Base-by-base conservation (phyloP, 495 filamentous ascomycete genomes). In the Talaromyces liani region DNA sequence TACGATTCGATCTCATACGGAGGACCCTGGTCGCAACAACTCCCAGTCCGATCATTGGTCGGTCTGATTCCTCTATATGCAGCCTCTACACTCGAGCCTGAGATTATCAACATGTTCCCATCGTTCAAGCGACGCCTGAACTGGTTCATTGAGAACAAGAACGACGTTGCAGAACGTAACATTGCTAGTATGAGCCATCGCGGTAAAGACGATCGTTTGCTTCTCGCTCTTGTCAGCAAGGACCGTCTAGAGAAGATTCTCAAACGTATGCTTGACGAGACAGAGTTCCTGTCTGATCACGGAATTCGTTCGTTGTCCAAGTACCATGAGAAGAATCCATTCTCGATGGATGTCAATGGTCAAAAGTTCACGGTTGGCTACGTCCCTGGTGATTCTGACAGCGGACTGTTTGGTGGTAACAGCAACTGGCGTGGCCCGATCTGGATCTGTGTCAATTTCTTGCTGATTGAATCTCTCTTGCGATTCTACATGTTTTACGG, bases 1-100 rank as follows among this genome's bases (percentile, higher is more conserved):
- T 98, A 98, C 75, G 93, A 98, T 78, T 93, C 93, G 27, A 97
- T 98, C 63, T 92, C 91, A 7, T 97, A 91, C 81, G 93, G 94
- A 36, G 92, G 91, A 7, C 93, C 91, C 31, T 94, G 88, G 87
- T 88, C 90, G 36, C 90, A 96, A 72, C 92, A 97, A 69, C 85
- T 98, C 64, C 93, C 91, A 2, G 90, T 98, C 49, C 79, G 91
- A 62, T 97, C 93, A 4, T 84, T 98, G 16, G 93, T 98, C 27
- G 93, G 93, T 6, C 77, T 98, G 49, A 97, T 98, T 67, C 93
- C 93, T 2, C 81, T 98, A 0, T 98, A 93, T 68, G 92, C 91
- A 2, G 94, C 93, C 0, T 78, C 93, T 36, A 98, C 93, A 0
- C 80, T 98, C 8, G 93, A 98, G 73, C 93, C 93, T 2, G 91